Percentiles rank a stretch among this genome's conserved stretches.
These are phyloP conservation scores for Smallanthus sonchifolius DNA, from an alignment of 129 eudicot genomes.

Conservation along the genomic window DNA sequence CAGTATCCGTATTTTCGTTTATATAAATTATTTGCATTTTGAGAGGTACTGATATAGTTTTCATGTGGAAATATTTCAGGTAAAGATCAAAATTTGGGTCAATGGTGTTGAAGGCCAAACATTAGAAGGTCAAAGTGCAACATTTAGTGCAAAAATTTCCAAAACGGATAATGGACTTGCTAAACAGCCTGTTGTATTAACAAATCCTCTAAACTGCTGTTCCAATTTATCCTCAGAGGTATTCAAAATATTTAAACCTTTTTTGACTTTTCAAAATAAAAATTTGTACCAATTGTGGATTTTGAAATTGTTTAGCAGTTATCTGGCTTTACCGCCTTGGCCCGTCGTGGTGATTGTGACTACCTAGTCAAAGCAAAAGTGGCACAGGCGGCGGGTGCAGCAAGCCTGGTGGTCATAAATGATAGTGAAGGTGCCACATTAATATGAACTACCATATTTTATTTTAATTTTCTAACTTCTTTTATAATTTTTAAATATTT, in stretches of 20 bases:
- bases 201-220: conserved; percentile 64
- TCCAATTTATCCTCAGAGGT: conserved; percentile 58
- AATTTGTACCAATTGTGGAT: conserved; percentile 7
- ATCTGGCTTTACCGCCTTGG: conserved; percentile 60
- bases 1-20: not conserved
- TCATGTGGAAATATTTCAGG: conserved; percentile 41
- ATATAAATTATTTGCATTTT: not conserved
- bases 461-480: not conserved
- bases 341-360: conserved; percentile 76
- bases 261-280: not conserved
- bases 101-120: conserved; percentile 49
- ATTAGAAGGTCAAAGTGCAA: conserved; percentile 57
- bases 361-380: conserved; percentile 62
- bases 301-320: conserved; percentile 42
- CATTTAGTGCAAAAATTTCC: conserved; percentile 53
- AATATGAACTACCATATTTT: conserved; percentile 1
- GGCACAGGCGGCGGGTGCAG: conserved; percentile 85
- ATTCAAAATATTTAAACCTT: not conserved
- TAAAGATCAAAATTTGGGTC: conserved; percentile 47
- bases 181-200: conserved; percentile 31
- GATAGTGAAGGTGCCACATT: conserved; percentile 59
- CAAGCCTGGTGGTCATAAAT: conserved; percentile 66
- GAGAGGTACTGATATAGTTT: conserved; percentile 2
- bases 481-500: not conserved
- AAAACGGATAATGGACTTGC: conserved; percentile 31